Base-by-base conservation (phyloP, 1,139 yeast genomes). In the Petasospora rhodanensis region DNA sequence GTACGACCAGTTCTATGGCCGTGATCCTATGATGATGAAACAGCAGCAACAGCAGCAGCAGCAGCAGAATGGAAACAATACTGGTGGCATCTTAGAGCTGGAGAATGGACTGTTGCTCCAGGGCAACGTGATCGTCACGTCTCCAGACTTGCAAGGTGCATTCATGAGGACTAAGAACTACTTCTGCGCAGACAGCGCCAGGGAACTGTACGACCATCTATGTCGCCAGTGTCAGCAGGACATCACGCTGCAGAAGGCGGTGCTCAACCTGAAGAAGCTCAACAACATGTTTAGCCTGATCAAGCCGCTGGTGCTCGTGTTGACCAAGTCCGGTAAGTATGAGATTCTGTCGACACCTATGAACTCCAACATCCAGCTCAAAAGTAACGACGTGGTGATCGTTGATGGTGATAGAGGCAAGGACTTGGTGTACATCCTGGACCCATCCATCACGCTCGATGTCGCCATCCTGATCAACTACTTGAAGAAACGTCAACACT, bases 341-440 rank as follows among this genome's bases (percentile, higher is more conserved):
- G 98, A 91, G 55, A 83, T 89, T 4, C 79, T 86, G 46, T 80
- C 81, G 48, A 62, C 80, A 12, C 80, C 89, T 11, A 59, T 61
- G 29, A 61, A 61, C 42, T 64, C 79, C 15, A 74, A 74, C 40
- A 63, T 81, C 32, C 62, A 59, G 26, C 67, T 86, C 36, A 64
- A 70, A 29, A 61, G 74, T 13, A 83, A 84, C 18, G 96, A 87
- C 55, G 70, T 87, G 54, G 96, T 91, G 11, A 79, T 89, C 46
- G 96, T 89, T 23, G 97, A 91, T 57, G 98, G 97, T n/a, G 98
- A 91, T 56, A 70, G 98, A 31, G 98, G 98, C 25, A 70, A 83
- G 33, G 98, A 91, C 61, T 64, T 91, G 44, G 97, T 96, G 16
- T 75, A 78, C 51, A 76, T 91, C 26, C 73, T 79, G 22, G 78